Base-by-base conservation (phyloP, 2,329 filamentous ascomycete genomes). In the Rhynchosporium secalis region DNA sequence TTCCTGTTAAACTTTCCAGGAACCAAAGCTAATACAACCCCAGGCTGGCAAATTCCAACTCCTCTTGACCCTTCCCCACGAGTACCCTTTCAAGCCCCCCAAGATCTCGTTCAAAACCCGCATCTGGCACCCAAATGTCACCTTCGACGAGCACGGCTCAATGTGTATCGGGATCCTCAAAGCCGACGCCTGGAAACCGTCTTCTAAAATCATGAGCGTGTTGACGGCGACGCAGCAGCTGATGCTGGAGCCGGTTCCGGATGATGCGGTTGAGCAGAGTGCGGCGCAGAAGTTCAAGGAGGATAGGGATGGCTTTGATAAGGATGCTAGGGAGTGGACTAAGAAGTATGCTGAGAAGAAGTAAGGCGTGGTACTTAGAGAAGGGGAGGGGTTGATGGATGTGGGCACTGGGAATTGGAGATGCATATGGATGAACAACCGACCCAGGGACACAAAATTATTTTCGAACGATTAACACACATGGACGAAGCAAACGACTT, bases 71-170 rank as follows among this genome's bases (percentile, higher is more conserved):
- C 82, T 91, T 43, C 88, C 88, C n/a, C 83, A 79, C 69, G 85
- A 87, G 70, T 91, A 90, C 75, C 88, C 88, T 7, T 91, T 91
- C 81, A 90, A 90, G 73, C 86, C 88, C 6, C 88, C 88, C 3
- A 82, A 83, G 58, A 80, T 91, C 68, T 83, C 79, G 71, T 91
- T 90, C 80, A 81, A 81, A 64, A 91, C 88, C 54, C 89, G 89
- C 71, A 88, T 91, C 75, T 91, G 89, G 78, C 88, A 91, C 74
- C 88, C 88, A 0, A 91, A 91, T 71, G 84, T 91, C 61, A 86
- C 83, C 70, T 90, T 89, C 76, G 87, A 90, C 69, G 86, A 89
- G 71, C 87, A 88, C 69, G 88, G 88, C 43, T 84, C 82, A 66
- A 91, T 91, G 86, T 91, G 88, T 72, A 78, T 91, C 59, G 88